phyloP scores from a whole-genome alignment of 2,329 filamentous ascomycete genomes.

The Fusarium ramigenum region DNA sequence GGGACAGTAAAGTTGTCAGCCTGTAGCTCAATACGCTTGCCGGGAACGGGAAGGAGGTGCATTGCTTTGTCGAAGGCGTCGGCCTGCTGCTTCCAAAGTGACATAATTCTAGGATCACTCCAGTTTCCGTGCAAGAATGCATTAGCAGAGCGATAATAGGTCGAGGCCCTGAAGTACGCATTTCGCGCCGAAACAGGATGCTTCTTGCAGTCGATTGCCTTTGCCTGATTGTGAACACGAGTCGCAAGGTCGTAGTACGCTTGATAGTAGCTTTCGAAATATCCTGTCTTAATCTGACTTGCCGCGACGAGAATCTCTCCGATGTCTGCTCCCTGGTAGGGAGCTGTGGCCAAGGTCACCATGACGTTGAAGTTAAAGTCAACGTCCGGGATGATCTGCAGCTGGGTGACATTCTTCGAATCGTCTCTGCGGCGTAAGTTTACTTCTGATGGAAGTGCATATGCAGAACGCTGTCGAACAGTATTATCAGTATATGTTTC shows the following conservation, averaged over 20 bases:
- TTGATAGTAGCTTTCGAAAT: slow-evolving; percentile 39
- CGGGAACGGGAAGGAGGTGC: slow-evolving; percentile 47
- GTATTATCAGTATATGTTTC: background rate
- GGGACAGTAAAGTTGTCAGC: slow-evolving; percentile 47
- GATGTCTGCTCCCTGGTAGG: slow-evolving; percentile 34
- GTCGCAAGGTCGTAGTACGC: slow-evolving; percentile 40
- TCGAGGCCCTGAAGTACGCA: slow-evolving; percentile 49
- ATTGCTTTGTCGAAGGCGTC: slow-evolving; percentile 52
- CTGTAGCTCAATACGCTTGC: slow-evolving; percentile 46
- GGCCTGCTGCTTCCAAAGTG: slow-evolving; percentile 49
- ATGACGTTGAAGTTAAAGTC: slow-evolving; percentile 19
- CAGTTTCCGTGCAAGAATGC: slow-evolving; percentile 54
- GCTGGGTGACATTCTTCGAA: background rate
- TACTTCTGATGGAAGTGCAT: background rate
- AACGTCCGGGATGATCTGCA: background rate
- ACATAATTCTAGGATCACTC: slow-evolving; percentile 52
- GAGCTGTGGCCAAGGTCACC: background rate
- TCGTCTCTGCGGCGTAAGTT: background rate
- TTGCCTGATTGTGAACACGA: slow-evolving; percentile 28
- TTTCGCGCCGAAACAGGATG: slow-evolving; percentile 41
- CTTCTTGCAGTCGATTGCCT: slow-evolving; percentile 24
- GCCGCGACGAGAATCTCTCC: slow-evolving; percentile 47
- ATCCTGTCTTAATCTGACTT: slow-evolving; percentile 36
- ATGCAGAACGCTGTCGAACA: background rate
- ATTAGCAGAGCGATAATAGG: slow-evolving; percentile 54